Base-by-base conservation (phyloP, 805 yeast species). In the Lipomyces yamanashiensis region DNA sequence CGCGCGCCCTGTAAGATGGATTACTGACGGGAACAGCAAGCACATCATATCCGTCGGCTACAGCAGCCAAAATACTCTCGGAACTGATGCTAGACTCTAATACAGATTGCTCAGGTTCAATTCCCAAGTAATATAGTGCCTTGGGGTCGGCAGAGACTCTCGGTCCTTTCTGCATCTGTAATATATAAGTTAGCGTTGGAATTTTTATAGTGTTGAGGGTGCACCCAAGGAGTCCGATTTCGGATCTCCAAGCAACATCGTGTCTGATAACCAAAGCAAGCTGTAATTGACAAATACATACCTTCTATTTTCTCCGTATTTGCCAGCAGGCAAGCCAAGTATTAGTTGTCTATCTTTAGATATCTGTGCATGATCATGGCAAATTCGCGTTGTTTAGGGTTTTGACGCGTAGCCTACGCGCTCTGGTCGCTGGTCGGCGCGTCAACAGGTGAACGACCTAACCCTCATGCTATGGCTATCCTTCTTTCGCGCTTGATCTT, bases 41-140 rank as follows among this genome's bases (percentile, higher is more conserved):
- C 7, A 62, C 40, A 36, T 65, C 67, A 45, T 65, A 65, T 12
- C 67, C 68, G 34, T 61, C 61, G 37, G 59, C 19, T 15, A 65
- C 54, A 7, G 51, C 43, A 15, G 55, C 21, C 6, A 58, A 53
- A 15, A 64, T 43, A 12, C 33, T 45, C 15, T 61, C 65, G 2
- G 64, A 49, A 21, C 36, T 37, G 17, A 57, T 36, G 2, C 58
- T 34, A 6, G 44, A 34, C 28, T 51, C 57, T 12, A 54, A 23
- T 3, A 33, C 48, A 8, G 63, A 54, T 17, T 13, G 36, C 9
- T 59, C 62, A 13, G 58, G 66, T 51, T 64, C 62, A 17, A 60
- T n/a, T 7, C 67, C 67, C 39, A 64, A 50, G 33, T 33, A 63
- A 51, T 54, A 28, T 28, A 54, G n/a, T 8, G 50, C 44, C 21